Conservation (phyloP, 495 filamentous ascomycete species). For the Geoglossum glabrum region DNA sequence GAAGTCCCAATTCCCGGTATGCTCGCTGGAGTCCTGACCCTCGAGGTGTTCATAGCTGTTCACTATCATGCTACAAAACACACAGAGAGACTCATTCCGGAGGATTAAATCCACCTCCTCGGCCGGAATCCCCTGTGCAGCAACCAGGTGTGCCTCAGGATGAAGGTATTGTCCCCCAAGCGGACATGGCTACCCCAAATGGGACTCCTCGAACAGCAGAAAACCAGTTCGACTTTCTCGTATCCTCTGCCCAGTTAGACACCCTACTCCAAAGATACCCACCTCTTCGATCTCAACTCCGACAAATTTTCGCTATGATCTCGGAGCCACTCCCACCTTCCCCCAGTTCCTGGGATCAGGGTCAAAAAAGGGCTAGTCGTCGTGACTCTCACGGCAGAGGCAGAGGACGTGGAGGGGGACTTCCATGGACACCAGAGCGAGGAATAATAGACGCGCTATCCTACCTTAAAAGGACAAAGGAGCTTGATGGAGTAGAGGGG, state of each 20-base stretch:
- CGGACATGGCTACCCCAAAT: neutral
- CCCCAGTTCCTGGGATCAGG: neutral
- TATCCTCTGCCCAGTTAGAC: neutral
- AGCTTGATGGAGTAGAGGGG: neutral
- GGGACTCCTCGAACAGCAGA: neutral
- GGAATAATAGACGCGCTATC: neutral
- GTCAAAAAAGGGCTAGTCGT: neutral
- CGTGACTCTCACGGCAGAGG: neutral
- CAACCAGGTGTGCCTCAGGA: neutral
- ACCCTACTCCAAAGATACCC: neutral
- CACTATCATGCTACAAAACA: constrained; percentile 41
- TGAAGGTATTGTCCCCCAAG: neutral
- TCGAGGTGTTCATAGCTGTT: constrained; percentile 33
- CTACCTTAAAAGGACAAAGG: neutral
- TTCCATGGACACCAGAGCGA: constrained; percentile 1
- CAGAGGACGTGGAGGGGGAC: neutral
- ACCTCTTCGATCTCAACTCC: neutral
- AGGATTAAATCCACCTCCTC: neutral
- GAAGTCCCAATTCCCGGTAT: neutral
- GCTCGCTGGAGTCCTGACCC: neutral
- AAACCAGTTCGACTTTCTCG: neutral
- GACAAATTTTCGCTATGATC: neutral
- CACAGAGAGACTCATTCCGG: constrained; percentile 25
- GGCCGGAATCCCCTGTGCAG: neutral
- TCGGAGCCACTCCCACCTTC: neutral